Evolutionary conservation across 176 grass and related monocot genomes (phyloP).

Genomic region (Echinochloa phyllopogon): DNA sequence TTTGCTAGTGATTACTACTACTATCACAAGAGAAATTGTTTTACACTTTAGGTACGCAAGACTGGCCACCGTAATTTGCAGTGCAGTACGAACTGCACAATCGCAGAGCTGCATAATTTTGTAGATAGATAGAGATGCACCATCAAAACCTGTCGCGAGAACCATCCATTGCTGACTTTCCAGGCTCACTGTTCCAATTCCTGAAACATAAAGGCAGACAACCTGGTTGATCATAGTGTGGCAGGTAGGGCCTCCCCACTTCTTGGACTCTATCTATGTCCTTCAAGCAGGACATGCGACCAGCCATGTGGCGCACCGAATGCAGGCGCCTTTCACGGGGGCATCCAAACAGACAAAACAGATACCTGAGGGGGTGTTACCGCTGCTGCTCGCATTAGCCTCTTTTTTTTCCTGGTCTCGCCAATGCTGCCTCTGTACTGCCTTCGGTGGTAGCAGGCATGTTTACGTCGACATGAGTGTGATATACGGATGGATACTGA

Average conservation of each 20-base stretch:
- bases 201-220: slow-evolving; percentile 87
- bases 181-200: background rate
- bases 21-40: background rate
- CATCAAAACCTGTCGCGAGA: slow-evolving; percentile 1
- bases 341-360: slow-evolving; percentile 98
- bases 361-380: slow-evolving; percentile 39
- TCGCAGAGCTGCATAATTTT: background rate
- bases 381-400: slow-evolving; percentile 26
- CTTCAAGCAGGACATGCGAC: slow-evolving; percentile 89
- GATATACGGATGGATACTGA: slow-evolving; percentile 85
- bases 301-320: slow-evolving; percentile 93
- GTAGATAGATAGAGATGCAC: background rate
- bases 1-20: background rate
- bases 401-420: slow-evolving; percentile 32
- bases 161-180: background rate
- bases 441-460: slow-evolving; percentile 21
- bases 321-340: slow-evolving; percentile 83
- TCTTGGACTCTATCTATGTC: slow-evolving; percentile 87
- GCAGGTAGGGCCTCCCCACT: slow-evolving; percentile 84
- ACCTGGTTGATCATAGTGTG: slow-evolving; percentile 79
- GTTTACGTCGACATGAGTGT: slow-evolving; percentile 56
- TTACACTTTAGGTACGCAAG: slow-evolving; percentile 31
- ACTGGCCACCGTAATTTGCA: slow-evolving; percentile 4
- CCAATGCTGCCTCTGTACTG: slow-evolving; percentile 9
- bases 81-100: background rate